Evolutionary conservation across 106 monocot genomes (phyloP), one percentile per base, ranked within the genome.

Genomic region (Allium cepa): DNA sequence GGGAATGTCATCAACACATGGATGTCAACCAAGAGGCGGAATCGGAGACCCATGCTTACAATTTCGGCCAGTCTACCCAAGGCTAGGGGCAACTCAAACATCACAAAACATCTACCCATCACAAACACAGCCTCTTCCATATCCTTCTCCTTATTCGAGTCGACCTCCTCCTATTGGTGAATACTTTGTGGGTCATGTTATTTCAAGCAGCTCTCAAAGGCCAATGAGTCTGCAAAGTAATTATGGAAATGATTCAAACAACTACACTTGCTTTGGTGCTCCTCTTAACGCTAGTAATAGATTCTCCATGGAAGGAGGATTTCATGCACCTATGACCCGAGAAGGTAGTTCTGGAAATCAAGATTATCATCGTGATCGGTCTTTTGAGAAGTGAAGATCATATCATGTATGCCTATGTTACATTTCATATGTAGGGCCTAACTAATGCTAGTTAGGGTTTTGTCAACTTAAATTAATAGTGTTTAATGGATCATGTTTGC

Each of bases 181-280:
- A 17, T 95, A 88, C 73, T 91, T 79, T 67, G 65, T 91, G 11
- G 95, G 91, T 13, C 91, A 91, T 53, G 86, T 81, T 47, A 66
- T 91, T 49, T 46, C 67, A 9, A 71, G 81, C 13, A 68, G 62
- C n/a, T 49, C 85, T 4, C 82, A 72, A 8, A 48, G 74, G 11
- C 67, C 70, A 7, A 12, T 56, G 68, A 55, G 10, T 16, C 47
- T 71, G 52, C 71, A 72, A 28, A 74, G n/a, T 60, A 36, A 36
- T 36, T 72, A 72, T 64, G 48, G 68, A 2, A 17, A 52, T 11
- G 68, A 78, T 14, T 59, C 9, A 10, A 16, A 78, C 0, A 83
- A 61, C 68, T 85, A 77, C 77, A 46, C 77, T n/a, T 80, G 79
- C 69, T 72, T 77, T 16, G 80, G 82, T 45, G 63, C 79, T 14